Evolutionary conservation across 495 filamentous ascomycete species (phyloP), one percentile per base, ranked within the genome.

Genomic region (Penicillium simplicissimum): DNA sequence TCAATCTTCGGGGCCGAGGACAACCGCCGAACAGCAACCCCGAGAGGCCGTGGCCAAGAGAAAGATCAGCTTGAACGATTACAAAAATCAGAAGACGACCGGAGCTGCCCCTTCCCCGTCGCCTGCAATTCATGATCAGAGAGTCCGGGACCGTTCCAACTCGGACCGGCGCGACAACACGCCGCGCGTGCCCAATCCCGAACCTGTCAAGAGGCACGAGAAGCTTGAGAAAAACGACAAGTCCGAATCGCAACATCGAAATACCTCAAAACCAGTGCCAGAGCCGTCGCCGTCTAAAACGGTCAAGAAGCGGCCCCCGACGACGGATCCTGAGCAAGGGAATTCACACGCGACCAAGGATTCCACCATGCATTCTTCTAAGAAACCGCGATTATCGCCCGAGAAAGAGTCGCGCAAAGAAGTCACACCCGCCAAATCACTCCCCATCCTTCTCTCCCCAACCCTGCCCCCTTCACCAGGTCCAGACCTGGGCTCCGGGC

Each of bases 1-100:
- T 65, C 69, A 66, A 47, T 68, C 75, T 17, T 65, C 68, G 52
- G 66, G 67, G 21, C 71, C 71, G 56, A 81, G 71, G 66, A 74
- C 71, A 21, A 68, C 69, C 54, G 67, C 68, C 55, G 74, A 70
- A 38, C 61, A 23, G 33, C 59, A 31, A 35, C 52, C 65, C 17
- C 63, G 57, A 62, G 69, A 72, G 31, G 53, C 45, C 1, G 60
- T 60, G 53, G 49, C 60, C n/a, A 82, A 75, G 65, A 83, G 81
- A 68, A 83, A 82, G 62, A 83, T 83, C 51, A 82, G 71, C 45
- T 59, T 84, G 17, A 77, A 72, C 38, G 79, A 83, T 53, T 84
- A 83, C 68, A 82, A 79, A 63, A 75, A 71, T 47, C 80, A 80
- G 59, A 74, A 74, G 55, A 79, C 69, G 35, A 69, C 58, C 33